Base-by-base conservation (phyloP, 2,329 filamentous ascomycete genomes). In the Exophiala phaeomuriformis region DNA sequence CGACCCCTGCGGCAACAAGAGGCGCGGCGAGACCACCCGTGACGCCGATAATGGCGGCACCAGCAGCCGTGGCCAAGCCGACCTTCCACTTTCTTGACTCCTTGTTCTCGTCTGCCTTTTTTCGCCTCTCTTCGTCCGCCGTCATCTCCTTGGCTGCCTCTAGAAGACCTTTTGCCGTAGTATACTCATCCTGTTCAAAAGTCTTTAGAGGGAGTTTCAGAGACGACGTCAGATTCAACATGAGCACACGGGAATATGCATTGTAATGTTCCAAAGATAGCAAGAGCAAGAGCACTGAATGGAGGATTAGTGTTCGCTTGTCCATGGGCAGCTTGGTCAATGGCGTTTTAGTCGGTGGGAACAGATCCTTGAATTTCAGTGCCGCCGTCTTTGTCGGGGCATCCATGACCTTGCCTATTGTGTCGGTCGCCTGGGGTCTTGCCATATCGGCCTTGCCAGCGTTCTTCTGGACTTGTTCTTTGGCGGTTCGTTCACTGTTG, bases 31-130 rank as follows among this genome's bases (percentile, higher is more conserved):
- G 79, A 32, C 85, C 86, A 30, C 85, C 85, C 0, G 90, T 95
- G 2, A 87, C 80, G 6, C 83, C 83, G n/a, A 96, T 90, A 1
- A 95, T 74, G 0, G 87, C 88, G 1, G 91, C 91, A 7, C 91
- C 91, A 0, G 88, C 90, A 0, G 94, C 88, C 5, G 86, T 88
- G 0, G 90, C 91, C 29, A 96, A 75, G 0, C 90, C 89, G 19
- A 96, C 89, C 66, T 90, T 90, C 80, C 83, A 87, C 66, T 84
- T 83, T 42, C 84, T 77, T 12, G 78, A 70, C n/a, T 74, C 72
- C 58, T 82, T 83, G 40, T 78, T 81, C 56, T 87, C 82, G 51
- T 89, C 84, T 0, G 74, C 79, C 50, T 85, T 82, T 66, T 86
- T 86, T 64, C 85, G 81, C 0, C 83, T 83, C 66, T 93, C 89